Evolutionary conservation across 1,284 basidiomycete species (phyloP), one percentile per base, ranked within the genome.

Genomic region (Microbotryum intermedium): DNA sequence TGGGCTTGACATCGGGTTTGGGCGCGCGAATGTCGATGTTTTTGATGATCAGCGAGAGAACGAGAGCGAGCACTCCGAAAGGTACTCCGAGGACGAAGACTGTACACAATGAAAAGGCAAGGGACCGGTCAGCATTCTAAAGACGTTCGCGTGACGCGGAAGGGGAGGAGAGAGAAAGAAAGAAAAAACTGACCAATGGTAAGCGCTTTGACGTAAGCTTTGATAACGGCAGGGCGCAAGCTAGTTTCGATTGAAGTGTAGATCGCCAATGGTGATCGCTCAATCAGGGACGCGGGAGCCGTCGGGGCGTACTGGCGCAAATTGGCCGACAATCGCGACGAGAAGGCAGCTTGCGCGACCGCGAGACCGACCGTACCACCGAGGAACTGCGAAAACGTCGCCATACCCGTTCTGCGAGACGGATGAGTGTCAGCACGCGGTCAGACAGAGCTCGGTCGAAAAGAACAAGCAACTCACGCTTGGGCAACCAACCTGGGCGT

Each of bases 11-110:
- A 21, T 21, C 46, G 10, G n/a, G 18, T 26, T 54, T 44, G n/a
- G 59, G 55, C 21, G 55, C 48, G 43, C 57, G 59, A 56, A 67
- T 67, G 42, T 52, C 43, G 53, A 63, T 55, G 66, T 67, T 63
- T 30, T 53, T 61, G 61, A 67, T 60, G 28, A 60, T 47, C 16
- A 67, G 50, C 9, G 50, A 52, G 4, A 42, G 16, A 7, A 58
- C 0, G 21, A 60, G 29, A 2, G 34, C 58, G 42, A 65, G 44
- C 30, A 34, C 25, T 50, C 39, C 61, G 56, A 62, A 61, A 2
- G 60, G 57, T 4, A 61, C 64, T 8, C 50, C 49, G 44, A 64
- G 53, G 6, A 61, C 44, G 49, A 59, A 61, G 18, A 57, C 47
- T 21, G 16, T 34, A 10, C n/a, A n/a, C n/a, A n/a, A n/a, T 0